Percentiles rank a stretch among this genome's conserved stretches.
phyloP scores from a whole-genome alignment of 371 early-diverging fungal species.

The Scutellospora calospora region DNA sequence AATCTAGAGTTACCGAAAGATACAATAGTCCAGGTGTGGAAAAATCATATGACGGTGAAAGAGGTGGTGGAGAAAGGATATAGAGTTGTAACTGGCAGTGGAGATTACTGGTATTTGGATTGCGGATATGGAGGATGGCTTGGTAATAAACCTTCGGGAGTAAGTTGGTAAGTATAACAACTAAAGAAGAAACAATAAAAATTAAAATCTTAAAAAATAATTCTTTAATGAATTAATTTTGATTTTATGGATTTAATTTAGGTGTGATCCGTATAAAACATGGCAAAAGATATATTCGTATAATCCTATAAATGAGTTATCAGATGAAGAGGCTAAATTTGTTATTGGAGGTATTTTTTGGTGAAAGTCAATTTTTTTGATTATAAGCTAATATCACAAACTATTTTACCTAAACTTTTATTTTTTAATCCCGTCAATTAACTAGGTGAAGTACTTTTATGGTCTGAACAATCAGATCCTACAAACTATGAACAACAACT shows the following conservation, averaged over 20 bases:
- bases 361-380: not conserved
- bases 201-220: too few relatives aligned
- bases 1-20: conserved; percentile 56
- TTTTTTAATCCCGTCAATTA: not conserved
- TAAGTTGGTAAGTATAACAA: conserved; percentile 36
- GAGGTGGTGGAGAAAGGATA: conserved; percentile 61
- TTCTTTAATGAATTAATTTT: too few relatives aligned
- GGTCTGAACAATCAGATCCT: conserved; percentile 80
- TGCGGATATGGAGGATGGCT: conserved; percentile 74
- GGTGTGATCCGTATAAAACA: conserved; percentile 84
- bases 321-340: conserved; percentile 56
- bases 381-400: not conserved
- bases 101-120: conserved; percentile 75
- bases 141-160: conserved; percentile 37
- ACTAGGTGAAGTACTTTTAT: conserved; percentile 69
- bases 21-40: conserved; percentile 69
- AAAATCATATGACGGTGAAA: conserved; percentile 55
- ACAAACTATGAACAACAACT: conserved; percentile 67
- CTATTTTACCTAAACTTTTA: too few relatives aligned
- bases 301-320: conserved; percentile 68
- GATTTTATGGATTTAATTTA: conserved; percentile 63
- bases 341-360: conserved; percentile 52
- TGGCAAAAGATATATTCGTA: conserved; percentile 84
- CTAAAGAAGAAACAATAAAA: too few relatives aligned
- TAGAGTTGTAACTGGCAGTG: conserved; percentile 64